Percentiles rank a stretch among this genome's conserved stretches.
Conservation (phyloP, 257 asterid species). For the Schizonepeta tenuifolia region DNA sequence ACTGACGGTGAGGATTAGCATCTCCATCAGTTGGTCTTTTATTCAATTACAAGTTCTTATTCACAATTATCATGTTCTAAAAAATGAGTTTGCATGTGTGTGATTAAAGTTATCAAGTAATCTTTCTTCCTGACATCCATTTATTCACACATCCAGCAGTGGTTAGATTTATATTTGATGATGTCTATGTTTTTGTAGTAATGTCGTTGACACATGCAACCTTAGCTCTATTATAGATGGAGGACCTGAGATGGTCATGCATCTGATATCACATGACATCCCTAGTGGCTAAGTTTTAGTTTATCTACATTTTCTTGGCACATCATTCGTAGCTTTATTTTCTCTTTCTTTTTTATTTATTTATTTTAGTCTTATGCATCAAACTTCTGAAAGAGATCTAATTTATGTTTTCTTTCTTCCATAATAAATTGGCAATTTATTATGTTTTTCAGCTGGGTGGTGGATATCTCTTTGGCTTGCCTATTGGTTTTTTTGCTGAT, state of each 20-base stretch:
- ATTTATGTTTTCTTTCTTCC: conserved; percentile 10
- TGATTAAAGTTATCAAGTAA: neutral
- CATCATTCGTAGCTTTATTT: neutral
- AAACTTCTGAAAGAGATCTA: neutral
- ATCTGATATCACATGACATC: neutral
- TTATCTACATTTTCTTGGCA: neutral
- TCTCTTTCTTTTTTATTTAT: neutral
- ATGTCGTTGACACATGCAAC: neutral
- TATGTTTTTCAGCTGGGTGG: conserved; percentile 84
- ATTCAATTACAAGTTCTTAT: conserved; percentile 16
- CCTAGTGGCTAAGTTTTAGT: neutral
- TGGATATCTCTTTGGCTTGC: conserved; percentile 98
- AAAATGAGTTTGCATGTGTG: neutral
- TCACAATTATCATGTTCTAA: neutral
- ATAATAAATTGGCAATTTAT: too few relatives aligned
- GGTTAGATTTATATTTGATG: neutral
- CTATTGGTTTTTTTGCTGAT: conserved; percentile 93
- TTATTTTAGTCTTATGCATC: conserved; percentile 12
- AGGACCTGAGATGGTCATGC: conserved; percentile 1
- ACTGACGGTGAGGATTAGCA: conserved; percentile 66
- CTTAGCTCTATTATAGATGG: neutral
- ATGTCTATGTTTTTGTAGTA: neutral
- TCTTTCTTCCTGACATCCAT: neutral
- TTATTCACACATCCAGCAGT: neutral
- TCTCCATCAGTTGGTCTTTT: neutral